Evolutionary conservation across 306 rosid genomes (phyloP).

Genomic region (Glycine soja): DNA sequence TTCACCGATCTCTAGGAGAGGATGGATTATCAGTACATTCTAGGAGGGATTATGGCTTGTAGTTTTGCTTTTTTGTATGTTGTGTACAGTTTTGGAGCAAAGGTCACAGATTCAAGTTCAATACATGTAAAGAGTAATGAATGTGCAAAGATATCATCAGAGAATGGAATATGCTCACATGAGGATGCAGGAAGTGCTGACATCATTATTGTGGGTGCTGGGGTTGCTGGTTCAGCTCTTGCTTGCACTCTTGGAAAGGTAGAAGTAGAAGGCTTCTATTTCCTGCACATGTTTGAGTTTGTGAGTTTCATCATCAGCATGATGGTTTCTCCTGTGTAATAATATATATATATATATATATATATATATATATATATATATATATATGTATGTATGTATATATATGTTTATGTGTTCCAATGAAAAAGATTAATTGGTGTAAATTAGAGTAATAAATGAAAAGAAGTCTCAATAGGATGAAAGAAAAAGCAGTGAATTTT

Average conservation of each 20-base stretch:
- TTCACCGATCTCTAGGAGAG: background rate
- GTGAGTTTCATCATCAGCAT: conserved; percentile 11
- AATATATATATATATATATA: too few relatives aligned
- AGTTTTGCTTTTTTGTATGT: conserved; percentile 51
- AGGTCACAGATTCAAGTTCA: conserved; percentile 50
- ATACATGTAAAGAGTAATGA: conserved; percentile 38
- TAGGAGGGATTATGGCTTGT: conserved; percentile 59
- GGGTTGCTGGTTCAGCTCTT: conserved; percentile 64
- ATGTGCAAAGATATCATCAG: conserved; percentile 13
- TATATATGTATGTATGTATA: too few relatives aligned
- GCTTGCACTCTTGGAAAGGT: conserved; percentile 75
- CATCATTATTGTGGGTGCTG: conserved; percentile 60
- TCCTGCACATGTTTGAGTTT: background rate
- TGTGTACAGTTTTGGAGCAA: conserved; percentile 45
- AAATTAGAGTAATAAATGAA: too few relatives aligned
- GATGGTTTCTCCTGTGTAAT: conserved; percentile 19
- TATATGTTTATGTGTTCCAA: too few relatives aligned
- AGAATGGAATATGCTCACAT: conserved; percentile 39
- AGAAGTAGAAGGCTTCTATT: background rate
- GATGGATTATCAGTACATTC: conserved; percentile 61
- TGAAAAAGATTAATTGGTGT: too few relatives aligned
- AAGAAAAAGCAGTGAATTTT: background rate
- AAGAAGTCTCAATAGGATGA: background rate
- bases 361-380: too few relatives aligned
- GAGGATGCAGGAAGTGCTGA: conserved; percentile 42